A percentile compares a stretch with the other conserved stretches of the same genome.
Evolutionary conservation across 805 yeast species (phyloP).

Genomic region (Wickerhamiella qilinensis): DNA sequence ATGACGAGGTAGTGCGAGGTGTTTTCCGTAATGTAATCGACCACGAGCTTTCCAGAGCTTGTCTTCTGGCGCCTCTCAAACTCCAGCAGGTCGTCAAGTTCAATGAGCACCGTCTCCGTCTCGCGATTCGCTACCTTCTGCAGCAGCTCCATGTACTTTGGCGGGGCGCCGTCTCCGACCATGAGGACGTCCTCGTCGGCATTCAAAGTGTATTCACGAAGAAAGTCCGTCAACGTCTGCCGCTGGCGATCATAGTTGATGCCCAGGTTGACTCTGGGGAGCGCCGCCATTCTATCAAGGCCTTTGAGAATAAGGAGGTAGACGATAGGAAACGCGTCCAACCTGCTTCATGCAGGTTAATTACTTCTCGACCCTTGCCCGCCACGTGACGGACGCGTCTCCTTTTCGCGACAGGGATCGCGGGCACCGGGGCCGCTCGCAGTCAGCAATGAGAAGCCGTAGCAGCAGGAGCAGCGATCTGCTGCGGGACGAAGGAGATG

Average conservation of each 20-base stretch:
- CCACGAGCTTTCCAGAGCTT: conserved; percentile 26
- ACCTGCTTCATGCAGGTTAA: not conserved
- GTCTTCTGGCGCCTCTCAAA: conserved; percentile 38
- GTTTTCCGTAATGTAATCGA: conserved; percentile 49
- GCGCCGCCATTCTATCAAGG: conserved; percentile 4
- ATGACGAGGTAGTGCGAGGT: conserved; percentile 67
- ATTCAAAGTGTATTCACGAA: conserved; percentile 26
- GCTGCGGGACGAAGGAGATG: no score
- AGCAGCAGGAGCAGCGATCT: no score
- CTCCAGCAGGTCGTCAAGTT: conserved; percentile 65
- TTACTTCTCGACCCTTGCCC: not conserved
- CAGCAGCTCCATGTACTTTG: conserved; percentile 56
- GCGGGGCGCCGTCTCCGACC: conserved; percentile 16
- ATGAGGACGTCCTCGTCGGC: conserved; percentile 10
- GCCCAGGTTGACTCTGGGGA: conserved; percentile 25
- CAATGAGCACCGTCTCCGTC: conserved; percentile 46
- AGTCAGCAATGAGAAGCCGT: no score
- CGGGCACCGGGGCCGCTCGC: no score
- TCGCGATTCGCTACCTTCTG: conserved; percentile 81
- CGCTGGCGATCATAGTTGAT: conserved; percentile 58
- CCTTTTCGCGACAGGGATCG: no score
- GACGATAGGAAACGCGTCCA: not conserved
- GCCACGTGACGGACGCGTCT: no score
- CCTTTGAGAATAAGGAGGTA: not conserved
- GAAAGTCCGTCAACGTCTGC: conserved; percentile 40